phyloP scores from a whole-genome alignment of 768 basidiomycete species.

The Sporobolomyces phaffii region DNA sequence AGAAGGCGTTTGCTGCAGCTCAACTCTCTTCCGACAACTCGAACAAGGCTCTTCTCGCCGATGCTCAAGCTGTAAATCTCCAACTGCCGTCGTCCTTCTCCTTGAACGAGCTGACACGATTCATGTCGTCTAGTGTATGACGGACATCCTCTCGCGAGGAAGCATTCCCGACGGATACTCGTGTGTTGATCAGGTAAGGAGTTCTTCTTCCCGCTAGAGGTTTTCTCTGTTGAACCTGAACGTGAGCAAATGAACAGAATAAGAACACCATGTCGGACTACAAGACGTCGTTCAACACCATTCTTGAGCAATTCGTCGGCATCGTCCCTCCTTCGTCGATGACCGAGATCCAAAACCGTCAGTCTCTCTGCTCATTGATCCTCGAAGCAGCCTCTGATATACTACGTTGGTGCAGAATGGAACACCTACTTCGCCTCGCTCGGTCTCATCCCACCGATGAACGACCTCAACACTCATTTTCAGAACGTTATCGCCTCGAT shows the following conservation, averaged over 20 bases:
- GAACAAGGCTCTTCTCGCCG: slow-evolving; percentile 12
- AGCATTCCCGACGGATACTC: slow-evolving; percentile 8
- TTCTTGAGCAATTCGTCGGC: slow-evolving; percentile 27
- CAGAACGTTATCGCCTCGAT: slow-evolving; percentile 22
- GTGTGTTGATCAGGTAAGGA: slow-evolving; percentile 5
- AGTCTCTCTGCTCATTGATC: background rate
- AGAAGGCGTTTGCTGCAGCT: slow-evolving; percentile 19
- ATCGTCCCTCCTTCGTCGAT: slow-evolving; percentile 21
- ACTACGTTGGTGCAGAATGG: background rate
- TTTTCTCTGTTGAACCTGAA: too few species aligned
- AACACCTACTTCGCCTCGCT: slow-evolving; percentile 18
- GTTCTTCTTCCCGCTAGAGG: too few species aligned
- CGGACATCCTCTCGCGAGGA: slow-evolving; percentile 1
- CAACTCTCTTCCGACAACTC: slow-evolving; percentile 9
- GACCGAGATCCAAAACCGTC: slow-evolving; percentile 12
- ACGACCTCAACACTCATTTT: slow-evolving; percentile 19
- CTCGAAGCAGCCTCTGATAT: background rate
- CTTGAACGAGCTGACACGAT: too few species aligned
- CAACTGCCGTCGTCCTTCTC: too few species aligned
- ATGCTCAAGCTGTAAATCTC: slow-evolving; percentile 14
- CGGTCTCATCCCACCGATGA: slow-evolving; percentile 23
- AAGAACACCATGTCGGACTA: slow-evolving; percentile 11
- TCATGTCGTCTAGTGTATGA: slow-evolving; percentile 7
- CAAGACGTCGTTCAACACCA: slow-evolving; percentile 10
- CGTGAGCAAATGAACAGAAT: too few species aligned